Evolutionary conservation across 352 stramenopile genomes (phyloP).

Genomic region (Saprolegnia parasitica): DNA sequence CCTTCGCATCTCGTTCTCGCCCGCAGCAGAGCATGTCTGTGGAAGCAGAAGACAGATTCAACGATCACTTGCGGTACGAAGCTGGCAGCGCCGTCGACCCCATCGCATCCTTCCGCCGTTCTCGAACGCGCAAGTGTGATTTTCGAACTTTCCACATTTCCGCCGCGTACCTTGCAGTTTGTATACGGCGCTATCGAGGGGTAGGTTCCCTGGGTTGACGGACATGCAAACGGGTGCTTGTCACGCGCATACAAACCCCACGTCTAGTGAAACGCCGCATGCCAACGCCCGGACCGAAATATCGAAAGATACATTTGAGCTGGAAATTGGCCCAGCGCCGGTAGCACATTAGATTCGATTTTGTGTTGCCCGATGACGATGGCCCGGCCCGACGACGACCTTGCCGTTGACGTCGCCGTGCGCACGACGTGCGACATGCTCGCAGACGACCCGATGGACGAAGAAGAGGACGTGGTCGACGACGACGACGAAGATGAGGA

Average conservation of each 20-base stretch:
- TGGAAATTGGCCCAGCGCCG: slow-evolving; percentile 15
- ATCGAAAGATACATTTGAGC: slow-evolving; percentile 3
- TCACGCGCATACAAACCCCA: not conserved
- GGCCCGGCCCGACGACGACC: too few species aligned
- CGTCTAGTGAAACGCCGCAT: not conserved
- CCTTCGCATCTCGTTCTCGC: too few species aligned
- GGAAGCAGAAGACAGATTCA: not conserved
- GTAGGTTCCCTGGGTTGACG: not conserved
- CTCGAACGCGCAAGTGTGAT: not conserved
- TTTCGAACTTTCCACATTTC: slow-evolving; percentile 3
- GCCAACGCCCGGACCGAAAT: not conserved
- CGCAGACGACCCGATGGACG: not conserved
- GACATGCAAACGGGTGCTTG: not conserved
- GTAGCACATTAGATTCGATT: not conserved
- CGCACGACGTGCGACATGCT: too few species aligned
- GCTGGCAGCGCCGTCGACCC: not conserved
- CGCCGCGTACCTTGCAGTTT: not conserved
- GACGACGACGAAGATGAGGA: not conserved
- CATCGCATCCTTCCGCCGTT: not conserved
- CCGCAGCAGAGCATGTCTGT: too few species aligned
- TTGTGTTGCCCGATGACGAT: not conserved
- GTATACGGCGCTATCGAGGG: not conserved
- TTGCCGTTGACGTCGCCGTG: too few species aligned
- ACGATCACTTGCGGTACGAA: too few species aligned
- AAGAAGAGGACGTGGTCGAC: not conserved